Percentiles rank a stretch among this genome's conserved stretches.
Conservation (phyloP, 2,329 filamentous ascomycete genomes). For the Fusarium floridanum region DNA sequence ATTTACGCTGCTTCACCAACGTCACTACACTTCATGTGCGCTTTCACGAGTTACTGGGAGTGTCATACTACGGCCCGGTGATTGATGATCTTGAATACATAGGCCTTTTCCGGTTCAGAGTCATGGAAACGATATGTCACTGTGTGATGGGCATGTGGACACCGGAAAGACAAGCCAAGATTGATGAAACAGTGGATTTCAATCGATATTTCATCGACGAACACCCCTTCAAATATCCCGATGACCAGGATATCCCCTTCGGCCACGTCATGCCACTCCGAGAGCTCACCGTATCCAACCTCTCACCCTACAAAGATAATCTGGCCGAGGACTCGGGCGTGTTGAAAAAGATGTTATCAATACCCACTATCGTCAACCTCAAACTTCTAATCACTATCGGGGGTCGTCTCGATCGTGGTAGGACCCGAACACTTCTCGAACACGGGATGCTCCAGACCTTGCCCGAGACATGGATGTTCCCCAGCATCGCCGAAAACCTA, state of each 20-base stretch:
- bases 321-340: not conserved
- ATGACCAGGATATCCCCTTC: not conserved
- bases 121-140: conserved; percentile 23
- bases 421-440: not conserved
- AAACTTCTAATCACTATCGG: conserved; percentile 8
- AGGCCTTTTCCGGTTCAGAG: conserved; percentile 2
- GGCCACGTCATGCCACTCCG: conserved; percentile 7
- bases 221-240: not conserved
- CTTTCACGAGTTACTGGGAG: conserved; percentile 12
- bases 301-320: conserved; percentile 15
- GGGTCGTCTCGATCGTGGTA: not conserved
- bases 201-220: not conserved
- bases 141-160: conserved; percentile 27
- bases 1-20: conserved; percentile 3
- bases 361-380: conserved; percentile 9
- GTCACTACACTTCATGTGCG: conserved; percentile 5
- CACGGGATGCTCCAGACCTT: conserved; percentile 12
- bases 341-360: conserved; percentile 1
- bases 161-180: not conserved
- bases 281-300: conserved; percentile 17
- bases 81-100: not conserved
- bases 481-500: conserved; percentile 37
- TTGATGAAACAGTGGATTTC: not conserved
- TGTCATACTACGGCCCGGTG: not conserved
- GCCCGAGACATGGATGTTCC: conserved; percentile 39